Evolutionary conservation across 2,329 filamentous ascomycete species (phyloP), one percentile per base, ranked within the genome.

Genomic region (Dactylonectria estremocensis): DNA sequence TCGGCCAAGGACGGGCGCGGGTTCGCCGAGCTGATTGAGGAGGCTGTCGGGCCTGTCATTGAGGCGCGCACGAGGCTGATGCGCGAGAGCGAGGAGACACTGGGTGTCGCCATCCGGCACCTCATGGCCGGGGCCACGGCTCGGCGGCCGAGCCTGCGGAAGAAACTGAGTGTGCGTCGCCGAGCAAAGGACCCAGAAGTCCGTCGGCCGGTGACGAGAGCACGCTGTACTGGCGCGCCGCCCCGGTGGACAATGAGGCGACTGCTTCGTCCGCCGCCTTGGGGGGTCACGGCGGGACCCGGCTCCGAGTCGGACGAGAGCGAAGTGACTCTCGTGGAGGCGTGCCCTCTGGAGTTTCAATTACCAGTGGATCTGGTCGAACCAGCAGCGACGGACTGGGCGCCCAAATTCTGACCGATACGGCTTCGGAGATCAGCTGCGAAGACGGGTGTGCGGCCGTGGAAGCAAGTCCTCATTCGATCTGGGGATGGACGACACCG

Each of bases 231-330:
- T 4, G 67, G 69, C 16, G 67, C 69, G 24, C 67, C 69, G 22
- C 69, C 69, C 24, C 48, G 50, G 13, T 69, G 69, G 69, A 71
- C 69, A 11, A 70, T 70, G 69, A 58, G 69, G 48, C 40, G 22
- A 7, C 8, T 63, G 37, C 22, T 53, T 13, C 56, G 43, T 18
- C 61, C 68, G 28, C 61, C 61, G 14, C 43, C 61, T 7, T 62
- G 59, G 54, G 40, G 37, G 14, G 31, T 54, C 2, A 37, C 57
- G 10, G 18, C 40, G 7, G 49, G 9, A 10, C 16, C 53, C 5
- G 24, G 31, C 18, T 56, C 57, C 10, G 60, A 58, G 43, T 61
- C 52, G 20, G 56, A 55, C 10, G 57, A 55, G 35, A 71, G 61
- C 46, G 61, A 71, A 5, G 58, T 31, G 2, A 68, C 64, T 8